Evolutionary conservation across 2,329 filamentous ascomycete species (phyloP), one percentile per base, ranked within the genome.

Genomic region (Dendrostoma leiphaemia): DNA sequence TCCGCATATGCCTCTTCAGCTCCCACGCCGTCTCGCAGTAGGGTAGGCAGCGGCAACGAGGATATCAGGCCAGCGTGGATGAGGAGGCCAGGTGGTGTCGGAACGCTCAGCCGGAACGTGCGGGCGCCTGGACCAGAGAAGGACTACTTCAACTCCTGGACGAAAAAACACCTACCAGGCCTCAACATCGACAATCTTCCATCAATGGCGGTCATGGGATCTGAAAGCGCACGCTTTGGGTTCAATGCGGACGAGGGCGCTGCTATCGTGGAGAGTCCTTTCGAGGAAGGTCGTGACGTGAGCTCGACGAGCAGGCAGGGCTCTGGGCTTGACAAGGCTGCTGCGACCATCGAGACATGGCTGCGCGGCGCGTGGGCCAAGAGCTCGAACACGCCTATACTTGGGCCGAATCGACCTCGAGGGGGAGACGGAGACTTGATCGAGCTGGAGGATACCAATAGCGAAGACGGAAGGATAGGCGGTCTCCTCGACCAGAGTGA

Each of bases 321-420:
- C 13, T 77, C 71, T 3, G 76, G 80, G 1, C 74, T 97, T 3
- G 91, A 96, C 64, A 89, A 92, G 59, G 86, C 96, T 9, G 91
- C 92, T 1, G 88, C 90, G 6, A 88, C 89, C 2, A 86, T 97
- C 28, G 94, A 97, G 71, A 88, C 86, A 1, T 99, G 94, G 91
- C 77, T 97, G 56, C 81, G 92, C 57, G 90, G 91, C 59, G 85
- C 96, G 34, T 90, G 91, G 56, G 76, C 80, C 6, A 86, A 86
- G 64, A 78, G 81, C 4, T 77, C 80, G 1, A 70, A 71, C 19
- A 81, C 80, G n/a, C 79, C 80, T 1, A 69, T 73, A 24, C 57
- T 75, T n/a, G 72, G 73, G 4, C 59, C 66, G 23, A 51, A 60
- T 17, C 58, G 62, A 41, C 59, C 29, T 52, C 48, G 56, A 40